Evolutionary conservation across 257 asterid species (phyloP).

Genomic region (Solanum pinnatisectum): DNA sequence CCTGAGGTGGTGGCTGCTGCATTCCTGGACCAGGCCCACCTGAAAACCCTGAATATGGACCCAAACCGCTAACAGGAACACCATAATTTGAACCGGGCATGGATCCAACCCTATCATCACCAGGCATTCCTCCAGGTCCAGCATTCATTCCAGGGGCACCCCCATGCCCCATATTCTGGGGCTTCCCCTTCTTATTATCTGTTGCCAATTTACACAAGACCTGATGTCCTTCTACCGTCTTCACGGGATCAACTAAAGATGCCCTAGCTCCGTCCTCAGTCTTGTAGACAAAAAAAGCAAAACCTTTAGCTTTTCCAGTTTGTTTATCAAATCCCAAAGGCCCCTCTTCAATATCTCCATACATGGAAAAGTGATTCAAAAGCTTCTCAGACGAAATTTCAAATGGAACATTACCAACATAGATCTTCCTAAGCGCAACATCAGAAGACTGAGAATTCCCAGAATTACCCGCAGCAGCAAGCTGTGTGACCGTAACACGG

Average conservation of each 20-base stretch:
- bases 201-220: constrained; percentile 88
- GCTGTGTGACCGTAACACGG: constrained; percentile 84
- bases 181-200: constrained; percentile 69
- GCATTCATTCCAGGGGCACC: constrained; percentile 47
- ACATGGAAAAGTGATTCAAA: constrained; percentile 57
- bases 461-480: constrained; percentile 76
- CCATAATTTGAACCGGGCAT: constrained; percentile 41
- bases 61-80: constrained; percentile 29
- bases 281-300: constrained; percentile 89
- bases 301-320: constrained; percentile 86
- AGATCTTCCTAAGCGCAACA: constrained; percentile 73
- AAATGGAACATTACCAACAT: constrained; percentile 91
- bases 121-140: constrained; percentile 38
- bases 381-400: constrained; percentile 78
- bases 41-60: constrained; percentile 30
- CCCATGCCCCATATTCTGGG: constrained; percentile 47
- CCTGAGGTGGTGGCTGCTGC: constrained; percentile 56
- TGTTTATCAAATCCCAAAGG: constrained; percentile 97
- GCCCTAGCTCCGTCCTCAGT: constrained; percentile 89
- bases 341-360: constrained; percentile 96
- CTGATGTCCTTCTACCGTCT: constrained; percentile 79
- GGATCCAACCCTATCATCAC: constrained; percentile 10
- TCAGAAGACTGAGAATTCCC: constrained; percentile 51
- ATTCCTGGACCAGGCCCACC: constrained; percentile 46
- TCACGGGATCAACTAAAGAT: constrained; percentile 63